Evolutionary conservation across 1,139 yeast species (phyloP), one percentile per base, ranked within the genome.

Genomic region (Trichomonascaceae sp.): DNA sequence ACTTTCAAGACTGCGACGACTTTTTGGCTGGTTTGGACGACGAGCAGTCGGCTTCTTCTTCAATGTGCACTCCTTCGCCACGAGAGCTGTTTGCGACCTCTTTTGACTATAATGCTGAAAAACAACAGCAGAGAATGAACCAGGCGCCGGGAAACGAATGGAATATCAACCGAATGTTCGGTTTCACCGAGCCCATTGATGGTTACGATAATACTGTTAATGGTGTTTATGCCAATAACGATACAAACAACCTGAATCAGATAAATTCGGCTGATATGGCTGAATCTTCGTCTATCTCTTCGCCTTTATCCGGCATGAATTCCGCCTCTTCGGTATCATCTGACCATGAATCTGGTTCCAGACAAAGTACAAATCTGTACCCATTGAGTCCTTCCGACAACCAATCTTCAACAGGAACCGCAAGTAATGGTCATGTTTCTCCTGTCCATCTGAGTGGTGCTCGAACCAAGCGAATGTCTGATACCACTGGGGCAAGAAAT

Each of bases 41-140:
- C 1, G 60, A 60, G 10, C 48, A 55, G 39, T 47, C 49, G 18
- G 47, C 53, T 27, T 20, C 51, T 15, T 51, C 57, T 3, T 50
- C 52, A 19, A 43, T 55, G 30, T 58, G 45, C 47, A 59, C 62
- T 13, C 63, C 63, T 1, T 60, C 63, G 7, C 64, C 63, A 10
- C 63, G 59, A 52, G 63, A 60, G 19, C 12, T 18, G 1, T 48
- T 48, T 15, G 44, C 49, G 17, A 36, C 38, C 13, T 43, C 41
- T 8, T 39, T 27, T 24, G 45, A 22, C 17, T 20, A 20, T 8
- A 48, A 22, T n/a, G 41, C 17, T 15, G 41, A 36, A 9, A 36
- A 36, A 13, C 41, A 36, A 17, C 41, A 36, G 41, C 41, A 36
- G 41, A 17, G 41, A 9, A 36, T 36, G 41, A 48, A 24, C 22